phyloP scores from a whole-genome alignment of 345 rosid genomes.

The Crucihimalaya himalaica region DNA sequence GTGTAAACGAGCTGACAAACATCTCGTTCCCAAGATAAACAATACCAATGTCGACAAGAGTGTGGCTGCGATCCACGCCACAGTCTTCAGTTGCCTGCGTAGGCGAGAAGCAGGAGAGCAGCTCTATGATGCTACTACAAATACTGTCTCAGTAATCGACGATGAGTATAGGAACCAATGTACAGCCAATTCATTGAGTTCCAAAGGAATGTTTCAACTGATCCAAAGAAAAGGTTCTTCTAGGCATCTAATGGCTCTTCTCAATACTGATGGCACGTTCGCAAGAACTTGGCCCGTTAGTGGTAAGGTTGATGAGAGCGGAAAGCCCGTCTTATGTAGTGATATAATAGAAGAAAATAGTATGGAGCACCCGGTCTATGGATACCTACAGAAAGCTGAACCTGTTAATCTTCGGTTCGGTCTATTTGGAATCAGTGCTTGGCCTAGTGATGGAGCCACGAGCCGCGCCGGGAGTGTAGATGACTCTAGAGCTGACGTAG shows the following conservation, averaged over 20 bases:
- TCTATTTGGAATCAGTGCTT: constrained; percentile 94
- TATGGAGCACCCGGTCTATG: constrained; percentile 69
- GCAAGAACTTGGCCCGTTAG: constrained; percentile 95
- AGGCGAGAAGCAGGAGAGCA: constrained; percentile 84
- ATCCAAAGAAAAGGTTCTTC: constrained; percentile 95
- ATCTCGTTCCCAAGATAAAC: constrained; percentile 93
- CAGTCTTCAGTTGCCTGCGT: constrained; percentile 93
- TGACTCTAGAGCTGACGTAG: constrained; percentile 71
- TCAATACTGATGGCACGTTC: constrained; percentile 90
- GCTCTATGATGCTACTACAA: constrained; percentile 76
- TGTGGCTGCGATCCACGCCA: constrained; percentile 97
- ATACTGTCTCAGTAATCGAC: constrained; percentile 72
- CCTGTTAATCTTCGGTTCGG: constrained; percentile 97
- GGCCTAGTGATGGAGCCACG: constrained; percentile 96
- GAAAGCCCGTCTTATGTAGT: constrained; percentile 46
- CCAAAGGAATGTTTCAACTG: constrained; percentile 97
- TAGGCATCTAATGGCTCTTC: constrained; percentile 96
- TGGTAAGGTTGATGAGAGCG: constrained; percentile 53
- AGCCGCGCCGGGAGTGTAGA: constrained; percentile 93
- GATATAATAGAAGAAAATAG: constrained; percentile 48
- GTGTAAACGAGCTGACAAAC: constrained; percentile 94
- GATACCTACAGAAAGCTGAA: constrained; percentile 81
- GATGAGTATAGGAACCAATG: constrained; percentile 96
- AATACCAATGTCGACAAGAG: constrained; percentile 97
- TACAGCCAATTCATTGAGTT: constrained; percentile 86